These are phyloP conservation scores for Phlyctochytrium arcticum DNA, from an alignment of 192 early-diverging fungal genomes.

Conservation along the genomic window DNA sequence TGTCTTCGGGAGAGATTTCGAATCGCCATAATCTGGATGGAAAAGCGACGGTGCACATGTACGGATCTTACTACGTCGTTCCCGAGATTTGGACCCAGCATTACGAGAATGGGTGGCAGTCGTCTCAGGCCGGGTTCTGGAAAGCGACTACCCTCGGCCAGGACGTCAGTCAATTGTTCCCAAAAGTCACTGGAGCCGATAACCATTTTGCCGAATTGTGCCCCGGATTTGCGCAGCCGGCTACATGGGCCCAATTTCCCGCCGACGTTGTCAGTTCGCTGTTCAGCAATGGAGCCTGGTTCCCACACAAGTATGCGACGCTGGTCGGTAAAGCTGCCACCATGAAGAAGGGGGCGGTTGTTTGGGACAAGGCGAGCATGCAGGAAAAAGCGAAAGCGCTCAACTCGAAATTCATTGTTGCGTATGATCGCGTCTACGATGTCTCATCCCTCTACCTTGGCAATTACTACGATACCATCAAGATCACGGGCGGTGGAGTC, in stretches of 20 bases:
- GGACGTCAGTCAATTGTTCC: slow-evolving; percentile 46
- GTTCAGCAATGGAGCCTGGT: neutral
- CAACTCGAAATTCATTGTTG: slow-evolving; percentile 26
- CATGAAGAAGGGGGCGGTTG: slow-evolving; percentile 36
- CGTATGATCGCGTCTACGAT: slow-evolving; percentile 44
- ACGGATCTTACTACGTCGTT: slow-evolving; percentile 45
- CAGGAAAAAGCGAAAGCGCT: neutral
- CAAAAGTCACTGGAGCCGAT: slow-evolving; percentile 20
- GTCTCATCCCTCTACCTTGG: slow-evolving; percentile 26
- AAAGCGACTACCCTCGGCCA: slow-evolving; percentile 32
- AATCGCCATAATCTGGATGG: slow-evolving; percentile 8
- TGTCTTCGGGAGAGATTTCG: slow-evolving; percentile 43
- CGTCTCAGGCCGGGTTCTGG: slow-evolving; percentile 23
- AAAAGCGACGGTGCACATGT: slow-evolving; percentile 41
- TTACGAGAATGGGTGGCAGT: neutral
- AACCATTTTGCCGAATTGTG: slow-evolving; percentile 29
- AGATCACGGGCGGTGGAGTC: slow-evolving; percentile 6
- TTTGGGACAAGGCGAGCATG: slow-evolving; percentile 27
- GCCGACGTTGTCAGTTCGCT: neutral
- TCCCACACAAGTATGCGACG: slow-evolving; percentile 6
- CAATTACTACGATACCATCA: slow-evolving; percentile 11
- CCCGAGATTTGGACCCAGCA: slow-evolving; percentile 3
- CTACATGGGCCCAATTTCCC: slow-evolving; percentile 22
- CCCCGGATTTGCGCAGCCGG: slow-evolving; percentile 25
- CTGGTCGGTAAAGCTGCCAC: slow-evolving; percentile 9